phyloP scores from a whole-genome alignment of 805 yeast species.

The Lipomyces yamadae region DNA sequence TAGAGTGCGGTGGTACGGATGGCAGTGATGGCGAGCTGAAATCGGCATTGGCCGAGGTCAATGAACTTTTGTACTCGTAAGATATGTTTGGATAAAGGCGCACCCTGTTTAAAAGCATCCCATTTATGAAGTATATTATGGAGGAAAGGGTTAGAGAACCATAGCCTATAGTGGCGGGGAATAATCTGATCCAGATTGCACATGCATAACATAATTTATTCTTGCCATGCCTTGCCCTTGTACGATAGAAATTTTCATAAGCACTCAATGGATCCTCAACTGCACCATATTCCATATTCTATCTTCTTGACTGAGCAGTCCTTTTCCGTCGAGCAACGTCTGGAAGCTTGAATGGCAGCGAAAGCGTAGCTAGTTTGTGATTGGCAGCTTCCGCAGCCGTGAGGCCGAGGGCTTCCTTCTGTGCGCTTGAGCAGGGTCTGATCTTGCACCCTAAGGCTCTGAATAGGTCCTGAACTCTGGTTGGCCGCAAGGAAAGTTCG shows the following conservation, averaged over 20 bases:
- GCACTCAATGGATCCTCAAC: background rate
- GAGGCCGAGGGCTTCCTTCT: conserved; percentile 47
- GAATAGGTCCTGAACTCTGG: conserved; percentile 54
- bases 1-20: conserved; percentile 29
- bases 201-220: background rate
- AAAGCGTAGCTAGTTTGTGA: conserved; percentile 79
- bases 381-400: conserved; percentile 49
- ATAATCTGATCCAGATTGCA: background rate
- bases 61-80: conserved; percentile 16
- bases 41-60: conserved; percentile 35
- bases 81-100: conserved; percentile 1
- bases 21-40: conserved; percentile 38
- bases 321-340: conserved; percentile 28
- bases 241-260: background rate
- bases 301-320: conserved; percentile 16
- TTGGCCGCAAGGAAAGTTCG: conserved; percentile 77
- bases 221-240: background rate
- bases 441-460: conserved; percentile 82
- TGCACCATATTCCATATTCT: background rate
- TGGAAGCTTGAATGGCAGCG: conserved; percentile 89
- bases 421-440: conserved; percentile 61
- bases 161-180: background rate
- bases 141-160: background rate
- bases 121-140: background rate
- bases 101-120: background rate